These are phyloP conservation scores for Gonium pectorale DNA, from an alignment of 139 green algal genomes.

Conservation along the genomic window DNA sequence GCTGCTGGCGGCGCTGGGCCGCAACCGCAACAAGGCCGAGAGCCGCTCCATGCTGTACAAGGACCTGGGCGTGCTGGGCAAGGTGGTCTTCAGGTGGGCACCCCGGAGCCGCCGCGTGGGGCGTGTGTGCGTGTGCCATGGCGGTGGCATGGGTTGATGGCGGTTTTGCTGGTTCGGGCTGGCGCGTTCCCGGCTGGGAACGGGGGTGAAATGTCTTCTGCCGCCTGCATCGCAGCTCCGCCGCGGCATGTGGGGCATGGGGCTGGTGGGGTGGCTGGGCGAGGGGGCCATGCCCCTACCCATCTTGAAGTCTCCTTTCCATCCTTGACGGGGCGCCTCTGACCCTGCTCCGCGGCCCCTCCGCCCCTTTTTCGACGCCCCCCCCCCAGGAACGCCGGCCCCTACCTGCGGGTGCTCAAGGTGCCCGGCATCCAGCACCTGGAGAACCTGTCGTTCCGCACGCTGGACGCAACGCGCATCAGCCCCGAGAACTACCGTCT, in stretches of 20 bases:
- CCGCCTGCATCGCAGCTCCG: no score
- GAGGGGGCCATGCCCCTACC: no score
- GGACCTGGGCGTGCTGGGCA: conserved; percentile 67
- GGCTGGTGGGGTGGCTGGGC: no score
- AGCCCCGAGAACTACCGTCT: conserved; percentile 75
- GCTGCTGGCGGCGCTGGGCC: conserved; percentile 72
- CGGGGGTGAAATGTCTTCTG: no score
- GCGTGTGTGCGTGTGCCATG: background rate
- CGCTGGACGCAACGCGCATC: conserved; percentile 87
- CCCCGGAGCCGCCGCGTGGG: background rate
- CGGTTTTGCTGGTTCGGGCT: no score
- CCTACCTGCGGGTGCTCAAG: conserved; percentile 76
- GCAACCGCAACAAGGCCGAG: conserved; percentile 65
- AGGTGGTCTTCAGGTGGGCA: conserved; percentile 68
- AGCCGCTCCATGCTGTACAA: conserved; percentile 62
- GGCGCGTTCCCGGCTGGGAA: no score
- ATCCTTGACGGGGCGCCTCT: no score
- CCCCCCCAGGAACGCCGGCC: conserved; percentile 71
- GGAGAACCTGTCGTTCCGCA: conserved; percentile 77
- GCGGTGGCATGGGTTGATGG: background rate
- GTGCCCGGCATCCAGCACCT: conserved; percentile 56
- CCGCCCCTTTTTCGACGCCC: no score
- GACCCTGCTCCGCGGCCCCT: no score
- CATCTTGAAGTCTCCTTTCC: no score
- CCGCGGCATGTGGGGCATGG: no score